Conservation (phyloP, 2,329 filamentous ascomycete species). For the Paraphaeosphaeria minitans region DNA sequence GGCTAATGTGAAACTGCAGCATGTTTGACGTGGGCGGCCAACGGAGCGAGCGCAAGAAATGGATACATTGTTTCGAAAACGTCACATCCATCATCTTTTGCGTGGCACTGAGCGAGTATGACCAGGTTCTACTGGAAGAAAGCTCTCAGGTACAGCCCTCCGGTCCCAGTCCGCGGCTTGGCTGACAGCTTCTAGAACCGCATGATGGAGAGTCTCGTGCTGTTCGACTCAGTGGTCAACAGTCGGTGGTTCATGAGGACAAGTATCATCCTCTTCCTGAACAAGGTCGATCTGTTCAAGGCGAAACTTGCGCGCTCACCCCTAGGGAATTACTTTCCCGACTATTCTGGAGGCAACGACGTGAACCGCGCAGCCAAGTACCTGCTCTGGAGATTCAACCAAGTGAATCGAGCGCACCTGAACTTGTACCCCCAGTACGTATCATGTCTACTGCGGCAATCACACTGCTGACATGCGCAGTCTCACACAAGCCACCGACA, state of each 20-base stretch:
- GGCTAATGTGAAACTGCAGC: conserved; percentile 58
- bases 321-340: conserved; percentile 92
- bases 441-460: conserved; percentile 13
- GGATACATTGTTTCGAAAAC: conserved; percentile 99
- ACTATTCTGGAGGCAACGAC: conserved; percentile 96
- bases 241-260: conserved; percentile 99
- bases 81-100: conserved; percentile 99
- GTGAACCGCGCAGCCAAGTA: conserved; percentile 99
- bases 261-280: conserved; percentile 97
- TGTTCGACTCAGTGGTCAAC: conserved; percentile 98
- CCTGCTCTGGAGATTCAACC: conserved; percentile 96
- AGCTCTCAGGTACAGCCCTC: conserved; percentile 79
- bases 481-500: conserved; percentile 97
- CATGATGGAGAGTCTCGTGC: conserved; percentile 97
- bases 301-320: conserved; percentile 90
- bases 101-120: conserved; percentile 96
- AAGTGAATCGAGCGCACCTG: conserved; percentile 93
- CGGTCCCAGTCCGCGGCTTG: conserved; percentile 13
- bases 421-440: conserved; percentile 90
- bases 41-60: conserved; percentile 97
- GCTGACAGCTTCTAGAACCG: conserved; percentile 71
- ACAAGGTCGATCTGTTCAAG: conserved; percentile 98
- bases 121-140: conserved; percentile 95
- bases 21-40: conserved; percentile 99
- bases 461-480: conserved; percentile 56